These are phyloP conservation scores for Candida sphagnicola DNA, from an alignment of 805 yeast species.

Conservation along the genomic window DNA sequence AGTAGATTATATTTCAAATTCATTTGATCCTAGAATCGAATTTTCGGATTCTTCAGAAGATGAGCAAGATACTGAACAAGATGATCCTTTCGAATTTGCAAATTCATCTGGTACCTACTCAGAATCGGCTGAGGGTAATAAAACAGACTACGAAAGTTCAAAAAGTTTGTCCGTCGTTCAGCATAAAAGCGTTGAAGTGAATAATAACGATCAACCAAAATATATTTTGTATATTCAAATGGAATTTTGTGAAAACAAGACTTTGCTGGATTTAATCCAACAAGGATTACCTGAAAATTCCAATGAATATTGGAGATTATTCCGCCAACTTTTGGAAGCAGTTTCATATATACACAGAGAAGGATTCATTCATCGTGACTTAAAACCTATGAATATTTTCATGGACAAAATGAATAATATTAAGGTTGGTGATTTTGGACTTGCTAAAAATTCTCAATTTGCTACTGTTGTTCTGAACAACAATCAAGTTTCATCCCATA, in stretches of 20 bases:
- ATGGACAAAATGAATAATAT: slow-evolving; percentile 86
- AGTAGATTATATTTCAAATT: slow-evolving; percentile 68
- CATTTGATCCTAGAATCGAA: slow-evolving; percentile 55
- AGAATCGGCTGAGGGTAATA: not conserved
- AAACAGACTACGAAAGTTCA: not conserved
- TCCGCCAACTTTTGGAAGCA: slow-evolving; percentile 87
- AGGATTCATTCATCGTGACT: slow-evolving; percentile 92
- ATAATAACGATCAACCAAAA: slow-evolving; percentile 7
- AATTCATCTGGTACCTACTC: slow-evolving; percentile 15
- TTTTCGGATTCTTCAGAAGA: slow-evolving; percentile 40
- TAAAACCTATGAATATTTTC: slow-evolving; percentile 94
- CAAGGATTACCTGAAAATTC: slow-evolving; percentile 65
- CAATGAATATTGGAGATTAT: slow-evolving; percentile 84
- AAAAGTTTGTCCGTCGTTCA: not conserved
- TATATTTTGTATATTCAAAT: slow-evolving; percentile 91
- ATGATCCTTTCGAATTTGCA: slow-evolving; percentile 31
- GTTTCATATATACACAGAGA: slow-evolving; percentile 86
- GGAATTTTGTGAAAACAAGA: slow-evolving; percentile 97
- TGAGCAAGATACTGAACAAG: slow-evolving; percentile 16
- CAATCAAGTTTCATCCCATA: slow-evolving; percentile 32
- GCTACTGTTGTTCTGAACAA: slow-evolving; percentile 32
- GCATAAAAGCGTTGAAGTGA: not conserved
- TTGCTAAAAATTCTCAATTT: slow-evolving; percentile 83
- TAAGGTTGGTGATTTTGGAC: slow-evolving; percentile 95
- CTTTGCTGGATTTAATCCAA: slow-evolving; percentile 75